Base-by-base conservation (phyloP, 106 monocot genomes). In the Acorus gramineus region DNA sequence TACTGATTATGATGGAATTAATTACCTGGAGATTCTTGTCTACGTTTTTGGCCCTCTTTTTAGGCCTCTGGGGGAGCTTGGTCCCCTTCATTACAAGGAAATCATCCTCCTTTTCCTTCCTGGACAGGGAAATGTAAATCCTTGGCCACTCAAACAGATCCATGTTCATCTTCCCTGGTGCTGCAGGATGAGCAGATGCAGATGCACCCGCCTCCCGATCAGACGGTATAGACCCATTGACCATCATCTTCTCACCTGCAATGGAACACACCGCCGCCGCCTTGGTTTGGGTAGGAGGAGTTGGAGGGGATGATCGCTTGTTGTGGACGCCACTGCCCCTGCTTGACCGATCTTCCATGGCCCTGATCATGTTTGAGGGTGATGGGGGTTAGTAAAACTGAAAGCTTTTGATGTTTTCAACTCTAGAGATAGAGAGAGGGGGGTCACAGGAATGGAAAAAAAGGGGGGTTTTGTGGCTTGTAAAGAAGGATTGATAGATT, bases 81-180 rank as follows among this genome's bases (percentile, higher is more conserved):
- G 86, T 76, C 49, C 90, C 90, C 76, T 86, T 90, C 83, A 90
- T 90, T 44, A 76, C 76, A 46, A 90, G 52, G 76, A 90, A 90
- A 60, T 90, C 90, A 45, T 90, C 90, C 77, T 90, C 90, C 68
- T 90, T 90, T 76, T 90, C 90, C 74, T 90, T 90, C 66, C 90
- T 76, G 4, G 90, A 90, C 13, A 90, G 70, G 47, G 86, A 79
- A 7, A 90, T 28, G 64, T 83, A 90, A 60, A 90, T 90, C 81
- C 86, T 80, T n/a, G 90, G 90, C 86, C 86, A 86, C 83, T 86
- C 86, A 49, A 90, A 73, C 50, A 71, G 70, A 42, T 81, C 83
- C 66, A 85, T 60, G 59, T 77, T 82, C 52, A 73, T 9, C 75
- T 78, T 85, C 70, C 80, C 5, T 9, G 47, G 67, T 2, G 14